These are phyloP conservation scores for Trichoderma cornu-damae DNA, from an alignment of 2,329 filamentous ascomycete species.

Conservation along the genomic window DNA sequence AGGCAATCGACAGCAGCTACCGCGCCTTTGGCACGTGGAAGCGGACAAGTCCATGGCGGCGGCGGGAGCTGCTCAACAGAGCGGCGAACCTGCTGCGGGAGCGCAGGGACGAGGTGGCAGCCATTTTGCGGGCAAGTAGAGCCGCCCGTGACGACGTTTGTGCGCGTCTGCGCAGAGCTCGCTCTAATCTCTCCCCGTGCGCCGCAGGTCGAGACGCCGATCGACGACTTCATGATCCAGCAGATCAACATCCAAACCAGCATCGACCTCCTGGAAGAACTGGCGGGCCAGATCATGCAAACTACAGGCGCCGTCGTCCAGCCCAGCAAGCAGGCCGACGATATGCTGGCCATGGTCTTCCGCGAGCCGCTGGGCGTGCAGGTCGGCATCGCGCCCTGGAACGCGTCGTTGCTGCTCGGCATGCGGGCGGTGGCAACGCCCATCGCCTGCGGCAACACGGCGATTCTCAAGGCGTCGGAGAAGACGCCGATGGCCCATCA, in stretches of 20 bases:
- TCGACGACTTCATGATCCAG: background rate
- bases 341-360: slow-evolving; percentile 1
- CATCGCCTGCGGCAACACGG: slow-evolving; percentile 70
- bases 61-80: background rate
- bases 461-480: slow-evolving; percentile 68
- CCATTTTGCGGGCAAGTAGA: background rate
- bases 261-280: background rate
- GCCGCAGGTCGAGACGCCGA: background rate
- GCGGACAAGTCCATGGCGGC: background rate
- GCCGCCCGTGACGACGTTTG: background rate
- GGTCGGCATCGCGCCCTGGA: slow-evolving; percentile 55
- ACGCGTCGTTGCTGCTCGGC: slow-evolving; percentile 52
- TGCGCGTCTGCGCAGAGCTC: background rate
- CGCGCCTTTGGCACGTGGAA: background rate
- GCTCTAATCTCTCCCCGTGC: background rate
- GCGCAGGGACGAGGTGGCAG: background rate
- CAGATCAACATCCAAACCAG: slow-evolving; percentile 1
- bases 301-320: background rate
- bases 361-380: slow-evolving; percentile 1
- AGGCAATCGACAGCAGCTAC: background rate
- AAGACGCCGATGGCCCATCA: slow-evolving; percentile 59
- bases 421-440: slow-evolving; percentile 54
- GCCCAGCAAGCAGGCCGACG: background rate
- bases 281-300: background rate
- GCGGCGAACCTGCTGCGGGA: background rate